These are phyloP conservation scores for Selenicereus undatus DNA, from an alignment of 148 eudicot species.

Conservation along the genomic window DNA sequence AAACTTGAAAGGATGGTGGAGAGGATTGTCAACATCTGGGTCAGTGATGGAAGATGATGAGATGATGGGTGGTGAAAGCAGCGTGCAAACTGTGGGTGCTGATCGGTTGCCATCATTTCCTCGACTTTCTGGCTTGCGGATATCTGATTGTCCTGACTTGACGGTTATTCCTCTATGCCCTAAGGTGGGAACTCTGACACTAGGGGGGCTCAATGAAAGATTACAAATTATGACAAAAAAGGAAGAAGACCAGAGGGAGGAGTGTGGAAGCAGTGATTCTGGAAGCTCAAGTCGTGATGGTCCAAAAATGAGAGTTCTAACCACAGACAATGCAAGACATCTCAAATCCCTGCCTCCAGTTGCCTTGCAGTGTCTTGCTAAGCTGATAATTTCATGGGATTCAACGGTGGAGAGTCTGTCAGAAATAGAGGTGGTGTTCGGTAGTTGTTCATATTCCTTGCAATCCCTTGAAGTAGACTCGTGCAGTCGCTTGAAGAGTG, in stretches of 20 bases:
- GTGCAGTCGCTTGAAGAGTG: background rate
- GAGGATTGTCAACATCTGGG: too few species aligned
- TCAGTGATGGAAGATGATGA: too few species aligned
- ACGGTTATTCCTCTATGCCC: slow-evolving; percentile 13
- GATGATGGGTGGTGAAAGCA: too few species aligned
- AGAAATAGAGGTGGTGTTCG: background rate
- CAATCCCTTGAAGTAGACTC: background rate
- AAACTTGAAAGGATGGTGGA: background rate
- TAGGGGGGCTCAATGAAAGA: background rate
- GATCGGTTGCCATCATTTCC: slow-evolving; percentile 13
- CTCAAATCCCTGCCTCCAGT: background rate
- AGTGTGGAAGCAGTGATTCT: background rate
- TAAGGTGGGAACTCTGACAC: background rate
- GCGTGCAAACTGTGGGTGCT: background rate
- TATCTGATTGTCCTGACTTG: background rate
- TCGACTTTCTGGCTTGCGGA: background rate
- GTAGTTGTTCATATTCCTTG: slow-evolving; percentile 13
- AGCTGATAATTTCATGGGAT: background rate
- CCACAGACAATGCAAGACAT: background rate
- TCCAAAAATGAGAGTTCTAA: background rate
- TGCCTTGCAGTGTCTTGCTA: background rate
- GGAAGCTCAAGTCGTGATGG: background rate
- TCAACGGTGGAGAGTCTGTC: background rate
- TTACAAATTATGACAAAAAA: background rate
- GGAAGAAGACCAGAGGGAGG: background rate